Conservation (phyloP, 2,329 filamentous ascomycete genomes). For the Ustulina deusta region DNA sequence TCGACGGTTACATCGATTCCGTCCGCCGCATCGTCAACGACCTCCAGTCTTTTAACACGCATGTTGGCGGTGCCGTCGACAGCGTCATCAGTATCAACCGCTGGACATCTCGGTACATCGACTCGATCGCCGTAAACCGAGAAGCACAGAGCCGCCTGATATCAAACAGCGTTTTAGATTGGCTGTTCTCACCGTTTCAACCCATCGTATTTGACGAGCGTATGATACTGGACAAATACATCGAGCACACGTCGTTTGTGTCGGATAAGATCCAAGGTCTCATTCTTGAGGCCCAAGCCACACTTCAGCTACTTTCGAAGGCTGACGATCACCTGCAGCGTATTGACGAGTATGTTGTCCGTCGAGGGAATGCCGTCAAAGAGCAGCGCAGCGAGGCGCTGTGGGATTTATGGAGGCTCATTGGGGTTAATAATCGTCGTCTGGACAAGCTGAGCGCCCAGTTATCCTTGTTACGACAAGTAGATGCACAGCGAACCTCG, state of each 20-base stretch:
- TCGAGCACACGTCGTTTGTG: slow-evolving; percentile 76
- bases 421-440: slow-evolving; percentile 75
- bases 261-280: slow-evolving; percentile 76
- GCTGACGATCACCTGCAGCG: slow-evolving; percentile 76
- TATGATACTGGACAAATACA: slow-evolving; percentile 77
- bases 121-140: slow-evolving; percentile 64
- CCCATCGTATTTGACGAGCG: slow-evolving; percentile 70
- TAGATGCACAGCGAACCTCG: slow-evolving; percentile 73
- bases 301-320: slow-evolving; percentile 73
- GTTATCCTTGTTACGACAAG: slow-evolving; percentile 71
- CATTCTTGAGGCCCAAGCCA: slow-evolving; percentile 76
- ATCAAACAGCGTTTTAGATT: slow-evolving; percentile 55
- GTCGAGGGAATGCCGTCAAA: slow-evolving; percentile 70
- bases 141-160: slow-evolving; percentile 50
- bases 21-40: slow-evolving; percentile 73
- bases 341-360: slow-evolving; percentile 76
- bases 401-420: slow-evolving; percentile 76
- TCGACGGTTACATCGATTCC: slow-evolving; percentile 79
- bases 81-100: slow-evolving; percentile 79
- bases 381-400: slow-evolving; percentile 74
- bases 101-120: slow-evolving; percentile 78
- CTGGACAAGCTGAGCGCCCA: slow-evolving; percentile 72
- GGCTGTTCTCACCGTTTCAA: slow-evolving; percentile 72
- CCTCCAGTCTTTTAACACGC: slow-evolving; percentile 80
- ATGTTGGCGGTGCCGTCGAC: slow-evolving; percentile 79